Evolutionary conservation across 805 yeast species (phyloP).

Genomic region (Yamadazyma philogaea): DNA sequence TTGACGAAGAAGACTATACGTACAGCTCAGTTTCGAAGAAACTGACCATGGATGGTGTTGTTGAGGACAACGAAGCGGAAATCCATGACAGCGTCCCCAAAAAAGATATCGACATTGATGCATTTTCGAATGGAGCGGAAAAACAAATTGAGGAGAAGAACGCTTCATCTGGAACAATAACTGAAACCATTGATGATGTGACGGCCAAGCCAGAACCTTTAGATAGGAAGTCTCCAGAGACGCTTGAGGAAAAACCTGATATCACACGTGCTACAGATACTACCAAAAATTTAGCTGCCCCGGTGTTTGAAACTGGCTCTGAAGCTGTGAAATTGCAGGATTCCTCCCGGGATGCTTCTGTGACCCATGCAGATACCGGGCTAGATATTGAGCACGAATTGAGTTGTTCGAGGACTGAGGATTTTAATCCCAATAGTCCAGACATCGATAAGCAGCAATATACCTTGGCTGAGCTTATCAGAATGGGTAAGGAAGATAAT

Average conservation of each 20-base stretch:
- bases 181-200: not conserved
- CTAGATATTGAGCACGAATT: not conserved
- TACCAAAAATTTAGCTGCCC: not conserved
- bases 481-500: conserved; percentile 9
- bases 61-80: conserved; percentile 3
- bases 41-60: conserved; percentile 7
- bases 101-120: no score
- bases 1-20: conserved; percentile 9
- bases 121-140: no score
- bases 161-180: not conserved
- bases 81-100: not conserved
- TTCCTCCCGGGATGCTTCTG: not conserved
- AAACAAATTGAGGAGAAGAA: no score
- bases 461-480: conserved; percentile 13
- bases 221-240: no score
- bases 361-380: not conserved
- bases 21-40: conserved; percentile 10
- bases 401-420: not conserved
- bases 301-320: no score
- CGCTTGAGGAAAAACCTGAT: not conserved
- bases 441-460: not conserved
- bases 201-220: no score
- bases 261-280: not conserved
- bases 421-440: not conserved
- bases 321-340: no score